Evolutionary conservation across 257 asterid species (phyloP).

Genomic region (Solanum clarkiae): DNA sequence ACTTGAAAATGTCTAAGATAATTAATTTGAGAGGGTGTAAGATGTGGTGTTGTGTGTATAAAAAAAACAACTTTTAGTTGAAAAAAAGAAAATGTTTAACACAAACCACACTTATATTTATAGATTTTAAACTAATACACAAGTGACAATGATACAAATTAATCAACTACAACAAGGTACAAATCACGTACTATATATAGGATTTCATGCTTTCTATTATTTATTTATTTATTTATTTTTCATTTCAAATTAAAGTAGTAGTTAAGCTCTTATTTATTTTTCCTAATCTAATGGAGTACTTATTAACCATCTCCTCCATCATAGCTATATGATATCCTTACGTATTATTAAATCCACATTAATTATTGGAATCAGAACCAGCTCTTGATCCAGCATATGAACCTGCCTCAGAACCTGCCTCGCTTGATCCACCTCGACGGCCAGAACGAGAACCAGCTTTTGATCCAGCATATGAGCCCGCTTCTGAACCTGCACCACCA

Average conservation of each 20-base stretch:
- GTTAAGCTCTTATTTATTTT: background rate
- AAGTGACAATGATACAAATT: background rate
- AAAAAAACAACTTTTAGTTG: background rate
- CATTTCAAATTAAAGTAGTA: background rate
- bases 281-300: background rate
- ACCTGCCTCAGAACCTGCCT: slow-evolving; percentile 48
- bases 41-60: background rate
- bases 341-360: background rate
- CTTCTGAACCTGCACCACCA: slow-evolving; percentile 38
- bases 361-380: slow-evolving; percentile 31
- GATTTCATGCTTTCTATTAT: background rate
- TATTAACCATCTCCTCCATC: background rate
- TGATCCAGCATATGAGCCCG: slow-evolving; percentile 58
- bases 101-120: background rate
- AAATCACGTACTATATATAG: background rate
- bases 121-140: background rate
- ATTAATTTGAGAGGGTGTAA: background rate
- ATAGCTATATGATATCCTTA: background rate
- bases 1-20: background rate
- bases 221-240: background rate
- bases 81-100: background rate
- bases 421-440: background rate
- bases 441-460: slow-evolving; percentile 47
- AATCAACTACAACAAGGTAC: background rate
- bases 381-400: slow-evolving; percentile 58